phyloP scores from a whole-genome alignment of 2,329 filamentous ascomycete species.

The Didymella pomorum region DNA sequence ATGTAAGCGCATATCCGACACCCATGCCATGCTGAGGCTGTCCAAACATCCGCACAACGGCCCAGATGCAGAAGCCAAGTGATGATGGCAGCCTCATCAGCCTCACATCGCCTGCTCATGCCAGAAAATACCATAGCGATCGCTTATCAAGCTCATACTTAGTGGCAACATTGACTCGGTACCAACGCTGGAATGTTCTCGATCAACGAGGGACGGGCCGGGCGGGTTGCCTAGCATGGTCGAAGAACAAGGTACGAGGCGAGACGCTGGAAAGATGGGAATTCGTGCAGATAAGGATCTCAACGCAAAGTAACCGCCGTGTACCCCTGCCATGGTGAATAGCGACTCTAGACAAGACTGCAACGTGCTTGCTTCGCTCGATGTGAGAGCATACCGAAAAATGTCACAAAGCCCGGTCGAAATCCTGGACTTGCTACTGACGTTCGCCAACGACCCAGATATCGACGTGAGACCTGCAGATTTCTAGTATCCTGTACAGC shows the following conservation, averaged over 20 bases:
- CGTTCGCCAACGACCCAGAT: neutral
- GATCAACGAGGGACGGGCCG: constrained; percentile 17
- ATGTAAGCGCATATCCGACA: neutral
- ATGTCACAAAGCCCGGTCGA: neutral
- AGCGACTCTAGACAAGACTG: neutral
- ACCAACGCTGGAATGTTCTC: constrained; percentile 9
- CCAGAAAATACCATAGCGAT: neutral
- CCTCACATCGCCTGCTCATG: neutral
- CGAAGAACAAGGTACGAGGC: constrained; percentile 11
- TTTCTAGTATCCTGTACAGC: too few relatives aligned
- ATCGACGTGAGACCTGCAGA: neutral
- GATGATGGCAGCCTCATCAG: neutral
- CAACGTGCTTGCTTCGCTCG: neutral
- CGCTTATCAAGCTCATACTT: neutral
- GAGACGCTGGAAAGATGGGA: neutral
- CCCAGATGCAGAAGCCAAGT: neutral
- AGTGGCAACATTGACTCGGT: neutral
- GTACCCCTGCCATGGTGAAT: neutral
- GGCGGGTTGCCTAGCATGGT: constrained; percentile 15
- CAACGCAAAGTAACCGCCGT: constrained; percentile 2
- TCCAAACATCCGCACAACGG: neutral
- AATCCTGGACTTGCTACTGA: neutral
- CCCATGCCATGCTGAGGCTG: neutral
- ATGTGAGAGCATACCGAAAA: neutral
- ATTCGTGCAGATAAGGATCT: constrained; percentile 2